Evolutionary conservation across 1,284 basidiomycete genomes (phyloP).

Genomic region (Ceratobasidium sp.): DNA sequence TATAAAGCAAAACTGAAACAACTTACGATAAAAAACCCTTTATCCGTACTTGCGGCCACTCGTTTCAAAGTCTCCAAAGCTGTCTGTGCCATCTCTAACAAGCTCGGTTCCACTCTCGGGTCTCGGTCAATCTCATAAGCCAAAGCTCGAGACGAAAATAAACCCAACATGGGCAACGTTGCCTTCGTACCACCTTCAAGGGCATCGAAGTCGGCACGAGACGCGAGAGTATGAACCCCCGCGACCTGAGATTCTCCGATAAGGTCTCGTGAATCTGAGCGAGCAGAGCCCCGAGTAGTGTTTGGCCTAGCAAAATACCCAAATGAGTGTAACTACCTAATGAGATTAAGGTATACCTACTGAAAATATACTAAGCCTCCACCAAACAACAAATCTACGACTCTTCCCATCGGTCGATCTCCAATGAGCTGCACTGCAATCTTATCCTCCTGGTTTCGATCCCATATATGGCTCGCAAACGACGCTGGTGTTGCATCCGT

Average conservation of each 20-base stretch:
- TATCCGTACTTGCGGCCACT: slow-evolving; percentile 46
- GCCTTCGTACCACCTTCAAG: slow-evolving; percentile 47
- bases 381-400: slow-evolving; percentile 55
- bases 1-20: not conserved
- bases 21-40: slow-evolving; percentile 57
- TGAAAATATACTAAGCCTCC: slow-evolving; percentile 56
- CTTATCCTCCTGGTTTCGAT: slow-evolving; percentile 55
- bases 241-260: slow-evolving; percentile 52
- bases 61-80: slow-evolving; percentile 54
- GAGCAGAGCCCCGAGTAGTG: slow-evolving; percentile 52
- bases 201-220: slow-evolving; percentile 53
- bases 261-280: slow-evolving; percentile 54
- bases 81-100: slow-evolving; percentile 55
- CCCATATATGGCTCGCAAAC: slow-evolving; percentile 54
- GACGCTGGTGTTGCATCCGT: slow-evolving; percentile 56
- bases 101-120: slow-evolving; percentile 52
- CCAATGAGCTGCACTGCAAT: slow-evolving; percentile 56
- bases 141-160: slow-evolving; percentile 54
- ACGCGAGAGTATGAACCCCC: slow-evolving; percentile 52
- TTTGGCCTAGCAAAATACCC: slow-evolving; percentile 50
- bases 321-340: not conserved
- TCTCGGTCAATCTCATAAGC: slow-evolving; percentile 57
- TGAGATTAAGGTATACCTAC: not conserved
- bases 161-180: slow-evolving; percentile 52
- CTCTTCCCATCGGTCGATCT: slow-evolving; percentile 53